phyloP scores from a whole-genome alignment of 352 stramenopile species.

The Aphanomyces invadans region DNA sequence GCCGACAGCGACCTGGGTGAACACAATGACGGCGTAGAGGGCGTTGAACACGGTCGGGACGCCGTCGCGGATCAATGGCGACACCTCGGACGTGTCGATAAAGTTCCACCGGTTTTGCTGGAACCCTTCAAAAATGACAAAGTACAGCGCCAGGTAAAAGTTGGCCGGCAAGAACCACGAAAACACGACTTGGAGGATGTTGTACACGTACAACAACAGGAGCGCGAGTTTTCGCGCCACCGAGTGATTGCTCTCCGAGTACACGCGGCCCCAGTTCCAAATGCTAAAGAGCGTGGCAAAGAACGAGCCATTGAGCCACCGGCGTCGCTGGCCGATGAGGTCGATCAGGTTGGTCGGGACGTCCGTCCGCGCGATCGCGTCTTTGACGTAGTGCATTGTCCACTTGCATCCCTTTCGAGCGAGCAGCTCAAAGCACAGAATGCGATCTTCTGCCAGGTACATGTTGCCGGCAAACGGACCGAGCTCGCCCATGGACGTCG shows the following conservation, averaged over 20 bases:
- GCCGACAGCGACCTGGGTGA: constrained; percentile 81
- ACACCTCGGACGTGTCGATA: constrained; percentile 66
- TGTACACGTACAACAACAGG: constrained; percentile 70
- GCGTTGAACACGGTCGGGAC: constrained; percentile 76
- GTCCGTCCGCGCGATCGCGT: constrained; percentile 74
- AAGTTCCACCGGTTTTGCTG: constrained; percentile 77
- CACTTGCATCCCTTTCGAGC: constrained; percentile 73
- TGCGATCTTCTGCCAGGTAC: constrained; percentile 82
- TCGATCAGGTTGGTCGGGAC: constrained; percentile 74
- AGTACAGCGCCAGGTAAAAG: constrained; percentile 76
- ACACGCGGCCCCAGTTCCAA: constrained; percentile 77
- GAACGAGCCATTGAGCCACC: constrained; percentile 82
- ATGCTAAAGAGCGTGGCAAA: constrained; percentile 84
- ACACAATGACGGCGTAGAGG: constrained; percentile 62
- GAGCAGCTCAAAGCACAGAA: constrained; percentile 80
- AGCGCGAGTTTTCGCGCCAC: constrained; percentile 57
- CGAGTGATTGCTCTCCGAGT: constrained; percentile 74
- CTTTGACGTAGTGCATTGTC: constrained; percentile 85
- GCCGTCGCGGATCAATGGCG: constrained; percentile 44
- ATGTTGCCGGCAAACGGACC: constrained; percentile 82
- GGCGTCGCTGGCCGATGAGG: constrained; percentile 76
- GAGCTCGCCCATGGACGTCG: constrained; percentile 66
- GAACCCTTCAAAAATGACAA: constrained; percentile 85
- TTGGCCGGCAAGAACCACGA: constrained; percentile 71
- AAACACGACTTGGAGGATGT: constrained; percentile 62